Base-by-base conservation (phyloP, 2,329 filamentous ascomycete species). In the Scopulariopsis brevicaulis region DNA sequence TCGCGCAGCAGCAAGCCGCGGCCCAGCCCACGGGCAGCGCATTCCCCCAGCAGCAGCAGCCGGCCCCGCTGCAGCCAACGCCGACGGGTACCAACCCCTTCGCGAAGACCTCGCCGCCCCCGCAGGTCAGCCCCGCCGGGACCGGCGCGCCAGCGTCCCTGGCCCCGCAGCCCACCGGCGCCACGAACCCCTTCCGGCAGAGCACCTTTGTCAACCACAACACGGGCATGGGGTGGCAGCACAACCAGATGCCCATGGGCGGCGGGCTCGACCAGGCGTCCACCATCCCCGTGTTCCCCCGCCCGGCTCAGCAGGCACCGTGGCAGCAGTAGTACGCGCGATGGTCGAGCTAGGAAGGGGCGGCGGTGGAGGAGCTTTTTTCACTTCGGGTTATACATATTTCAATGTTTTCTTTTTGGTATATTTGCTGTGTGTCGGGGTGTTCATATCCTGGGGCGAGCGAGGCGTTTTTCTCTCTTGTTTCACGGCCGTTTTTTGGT, bases 151-250 rank as follows among this genome's bases (percentile, higher is more conserved):
- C 76, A 1, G 74, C 72, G 43, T 71, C 79, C 54, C 73, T 94
- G 5, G 80, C 80, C 57, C 83, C 90, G 2, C 90, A 93, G 66
- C 81, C 87, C 1, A 96, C 92, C 0, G 92, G 91, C 10, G 90
- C 83, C 66, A 96, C 92, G 2, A 99, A 99, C 66, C 94, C 94
- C 0, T 97, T 97, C 79, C 83, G 94, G 18, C 91, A 97, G 68
- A 90, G 88, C 53, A 84, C 86, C 4, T 96, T 96, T 69, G 86
- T 96, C 56, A 94, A 96, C 67, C 91, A 96, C 66, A 79, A 85
- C 62, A 96, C 91, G 0, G 92, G 93, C 1, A 80, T 89, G 70
- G 90, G 90, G 1, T 97, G 94, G 90, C 92, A 96, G 69, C 81
- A 86, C 62, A 82, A 83, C 60, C 84, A 86, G 63, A 83, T 89